Percentiles rank a stretch among this genome's conserved stretches.
Conservation (phyloP, 108 stramenopile genomes). For the Aurantiochytrium sp. region DNA sequence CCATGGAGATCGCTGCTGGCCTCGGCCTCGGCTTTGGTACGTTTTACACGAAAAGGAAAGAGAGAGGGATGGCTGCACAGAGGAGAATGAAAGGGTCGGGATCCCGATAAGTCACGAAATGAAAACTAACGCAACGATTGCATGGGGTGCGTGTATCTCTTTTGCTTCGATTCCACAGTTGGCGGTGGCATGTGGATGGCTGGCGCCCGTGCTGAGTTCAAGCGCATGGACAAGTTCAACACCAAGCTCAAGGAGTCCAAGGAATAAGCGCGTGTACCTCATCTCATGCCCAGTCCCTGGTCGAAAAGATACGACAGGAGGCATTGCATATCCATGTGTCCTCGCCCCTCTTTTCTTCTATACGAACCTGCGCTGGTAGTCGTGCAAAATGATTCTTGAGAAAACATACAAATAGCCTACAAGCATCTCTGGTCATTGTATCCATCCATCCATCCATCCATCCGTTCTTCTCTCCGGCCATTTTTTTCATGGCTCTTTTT, state of each 20-base stretch:
- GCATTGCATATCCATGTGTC: neutral
- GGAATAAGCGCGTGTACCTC: neutral
- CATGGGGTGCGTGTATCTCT: neutral
- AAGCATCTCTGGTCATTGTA: neutral
- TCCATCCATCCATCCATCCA: too few relatives aligned
- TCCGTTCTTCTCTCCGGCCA: too few relatives aligned
- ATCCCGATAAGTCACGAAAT: neutral
- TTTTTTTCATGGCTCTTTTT: too few relatives aligned
- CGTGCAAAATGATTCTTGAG: neutral
- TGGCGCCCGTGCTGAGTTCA: neutral
- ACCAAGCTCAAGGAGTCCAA: neutral
- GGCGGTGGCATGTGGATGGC: neutral
- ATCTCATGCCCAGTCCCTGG: too few relatives aligned
- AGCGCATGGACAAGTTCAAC: constrained; percentile 11
- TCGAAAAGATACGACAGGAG: too few relatives aligned
- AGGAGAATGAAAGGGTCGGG: neutral
- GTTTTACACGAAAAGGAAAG: neutral
- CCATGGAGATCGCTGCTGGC: neutral
- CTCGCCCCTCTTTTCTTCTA: neutral
- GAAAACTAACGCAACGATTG: neutral
- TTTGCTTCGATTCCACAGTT: neutral
- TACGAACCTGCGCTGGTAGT: neutral
- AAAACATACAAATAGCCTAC: neutral
- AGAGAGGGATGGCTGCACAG: neutral
- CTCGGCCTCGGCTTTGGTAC: neutral